A percentile compares a stretch with the other conserved stretches of the same genome.
Evolutionary conservation across 192 early-diverging fungal species (phyloP).

Genomic region (Coemansia aciculifera): DNA sequence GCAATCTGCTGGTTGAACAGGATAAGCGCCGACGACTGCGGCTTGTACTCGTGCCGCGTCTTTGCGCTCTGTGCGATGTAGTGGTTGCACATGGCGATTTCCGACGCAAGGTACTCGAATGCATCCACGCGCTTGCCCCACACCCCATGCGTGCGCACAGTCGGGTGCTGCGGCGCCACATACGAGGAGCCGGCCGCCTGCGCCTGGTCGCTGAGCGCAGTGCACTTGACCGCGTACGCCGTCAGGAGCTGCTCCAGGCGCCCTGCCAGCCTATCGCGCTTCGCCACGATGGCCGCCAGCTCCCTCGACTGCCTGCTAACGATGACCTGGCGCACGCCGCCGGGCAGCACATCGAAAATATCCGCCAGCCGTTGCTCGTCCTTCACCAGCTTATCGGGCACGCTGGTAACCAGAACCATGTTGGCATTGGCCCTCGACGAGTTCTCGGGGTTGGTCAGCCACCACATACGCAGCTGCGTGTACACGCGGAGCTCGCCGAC

Average conservation of each 20-base stretch:
- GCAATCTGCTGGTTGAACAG: constrained; percentile 78
- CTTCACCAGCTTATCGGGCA: constrained; percentile 64
- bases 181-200: neutral
- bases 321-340: constrained; percentile 72
- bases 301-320: constrained; percentile 63
- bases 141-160: constrained; percentile 51
- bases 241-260: constrained; percentile 61
- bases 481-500: constrained; percentile 65
- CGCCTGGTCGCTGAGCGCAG: constrained; percentile 1
- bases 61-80: constrained; percentile 45
- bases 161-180: constrained; percentile 54
- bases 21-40: constrained; percentile 79
- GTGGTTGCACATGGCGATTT: constrained; percentile 46
- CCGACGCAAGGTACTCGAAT: constrained; percentile 46
- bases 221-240: constrained; percentile 46
- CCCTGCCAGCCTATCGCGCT: constrained; percentile 57
- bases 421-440: constrained; percentile 57
- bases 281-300: constrained; percentile 56
- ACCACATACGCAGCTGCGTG: constrained; percentile 68
- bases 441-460: constrained; percentile 61
- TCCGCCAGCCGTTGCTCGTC: constrained; percentile 51
- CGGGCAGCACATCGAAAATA: constrained; percentile 70
- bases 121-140: constrained; percentile 54
- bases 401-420: constrained; percentile 71
- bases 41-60: constrained; percentile 14